These are phyloP conservation scores for Canavalia gladiata DNA, from an alignment of 306 rosid species.

Conservation along the genomic window DNA sequence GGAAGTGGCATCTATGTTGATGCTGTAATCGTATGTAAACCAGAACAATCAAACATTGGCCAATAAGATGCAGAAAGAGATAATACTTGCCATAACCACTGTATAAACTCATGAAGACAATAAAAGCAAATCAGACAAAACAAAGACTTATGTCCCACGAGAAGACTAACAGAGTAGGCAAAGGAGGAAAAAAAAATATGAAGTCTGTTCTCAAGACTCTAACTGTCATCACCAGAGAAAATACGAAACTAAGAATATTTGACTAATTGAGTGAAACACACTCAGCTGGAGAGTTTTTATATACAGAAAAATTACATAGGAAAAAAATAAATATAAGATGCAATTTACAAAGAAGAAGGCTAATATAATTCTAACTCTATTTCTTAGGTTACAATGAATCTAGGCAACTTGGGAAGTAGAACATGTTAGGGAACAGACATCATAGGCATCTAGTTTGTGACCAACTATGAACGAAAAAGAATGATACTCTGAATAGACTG, in stretches of 20 bases:
- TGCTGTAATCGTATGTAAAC: constrained; percentile 23
- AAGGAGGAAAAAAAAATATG: background rate
- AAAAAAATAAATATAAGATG: background rate
- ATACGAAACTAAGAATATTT: background rate
- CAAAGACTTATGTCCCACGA: background rate
- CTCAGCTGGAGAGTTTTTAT: background rate
- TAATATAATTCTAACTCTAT: too few species aligned
- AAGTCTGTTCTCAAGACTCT: too few species aligned
- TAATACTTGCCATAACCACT: background rate
- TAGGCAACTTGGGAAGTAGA: too few species aligned
- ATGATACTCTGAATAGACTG: background rate
- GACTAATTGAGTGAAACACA: background rate
- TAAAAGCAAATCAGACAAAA: background rate
- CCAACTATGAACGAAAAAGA: too few species aligned
- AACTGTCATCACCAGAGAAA: background rate
- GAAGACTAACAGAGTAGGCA: background rate
- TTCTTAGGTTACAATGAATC: too few species aligned
- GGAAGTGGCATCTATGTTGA: constrained; percentile 19
- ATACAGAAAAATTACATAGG: background rate
- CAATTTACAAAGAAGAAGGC: background rate
- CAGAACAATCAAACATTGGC: background rate
- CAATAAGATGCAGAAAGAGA: too few species aligned
- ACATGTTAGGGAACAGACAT: too few species aligned
- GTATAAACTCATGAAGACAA: background rate
- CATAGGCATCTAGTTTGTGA: too few species aligned